These are phyloP conservation scores for Nakaseomyces nivariensis DNA, from an alignment of 1,139 yeast species.

Conservation along the genomic window DNA sequence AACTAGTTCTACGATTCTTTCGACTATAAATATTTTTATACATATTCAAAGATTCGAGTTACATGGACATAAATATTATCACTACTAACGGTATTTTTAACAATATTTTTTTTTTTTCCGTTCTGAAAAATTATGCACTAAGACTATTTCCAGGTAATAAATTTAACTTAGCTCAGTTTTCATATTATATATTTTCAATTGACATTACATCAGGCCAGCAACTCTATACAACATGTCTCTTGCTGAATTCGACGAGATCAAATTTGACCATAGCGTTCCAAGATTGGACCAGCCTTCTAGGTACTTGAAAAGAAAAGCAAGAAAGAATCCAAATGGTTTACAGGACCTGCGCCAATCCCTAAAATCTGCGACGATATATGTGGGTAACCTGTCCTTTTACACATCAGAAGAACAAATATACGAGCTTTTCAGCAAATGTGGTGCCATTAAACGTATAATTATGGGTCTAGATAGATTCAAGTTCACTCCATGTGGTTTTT, in stretches of 20 bases:
- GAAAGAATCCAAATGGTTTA: slow-evolving; percentile 37
- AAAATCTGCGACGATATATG: slow-evolving; percentile 67
- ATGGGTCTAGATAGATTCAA: slow-evolving; percentile 91
- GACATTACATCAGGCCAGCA: too few relatives aligned
- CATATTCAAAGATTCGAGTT: too few relatives aligned
- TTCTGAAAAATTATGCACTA: too few relatives aligned
- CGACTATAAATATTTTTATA: too few relatives aligned
- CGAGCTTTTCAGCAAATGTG: slow-evolving; percentile 75
- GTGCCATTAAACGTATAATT: slow-evolving; percentile 63
- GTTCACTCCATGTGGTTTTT: slow-evolving; percentile 91
- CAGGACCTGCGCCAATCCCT: slow-evolving; percentile 56
- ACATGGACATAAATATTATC: too few relatives aligned
- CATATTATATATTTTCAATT: too few relatives aligned
- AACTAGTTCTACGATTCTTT: too few relatives aligned
- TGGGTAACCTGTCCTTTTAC: slow-evolving; percentile 76
- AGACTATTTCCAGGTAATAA: too few relatives aligned
- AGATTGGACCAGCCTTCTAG: slow-evolving; percentile 72
- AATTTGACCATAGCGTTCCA: slow-evolving; percentile 43
- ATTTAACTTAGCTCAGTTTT: too few relatives aligned
- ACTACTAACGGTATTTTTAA: too few relatives aligned
- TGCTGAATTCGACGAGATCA: slow-evolving; percentile 34
- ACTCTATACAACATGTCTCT: slow-evolving; percentile 22
- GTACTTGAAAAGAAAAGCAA: slow-evolving; percentile 67
- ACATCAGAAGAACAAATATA: slow-evolving; percentile 91
- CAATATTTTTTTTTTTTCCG: too few relatives aligned